Percentiles rank a stretch among this genome's conserved stretches.
Evolutionary conservation across 371 early-diverging fungal species (phyloP).

Genomic region (Actinomortierella wolfii): DNA sequence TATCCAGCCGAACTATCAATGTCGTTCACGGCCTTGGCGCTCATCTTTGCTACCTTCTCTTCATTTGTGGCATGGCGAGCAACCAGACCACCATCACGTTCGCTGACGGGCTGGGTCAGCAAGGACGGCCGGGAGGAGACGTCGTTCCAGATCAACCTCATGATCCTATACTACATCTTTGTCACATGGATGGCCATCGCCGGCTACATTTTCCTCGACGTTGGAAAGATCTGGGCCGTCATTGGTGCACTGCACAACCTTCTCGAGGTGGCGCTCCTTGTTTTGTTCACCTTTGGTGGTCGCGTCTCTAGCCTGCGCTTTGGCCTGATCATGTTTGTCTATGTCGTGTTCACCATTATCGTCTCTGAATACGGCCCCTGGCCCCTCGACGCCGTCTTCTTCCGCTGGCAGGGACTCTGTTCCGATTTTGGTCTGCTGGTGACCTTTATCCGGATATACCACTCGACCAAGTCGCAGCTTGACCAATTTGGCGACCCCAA

Average conservation of each 20-base stretch:
- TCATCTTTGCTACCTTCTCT: slow-evolving; percentile 18
- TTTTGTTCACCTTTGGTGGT: slow-evolving; percentile 30
- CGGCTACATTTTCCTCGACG: slow-evolving; percentile 49
- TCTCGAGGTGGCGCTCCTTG: slow-evolving; percentile 49
- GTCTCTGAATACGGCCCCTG: slow-evolving; percentile 47
- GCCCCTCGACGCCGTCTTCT: slow-evolving; percentile 58
- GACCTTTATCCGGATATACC: slow-evolving; percentile 47
- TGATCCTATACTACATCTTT: slow-evolving; percentile 46
- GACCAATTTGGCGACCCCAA: slow-evolving; percentile 11
- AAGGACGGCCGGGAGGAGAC: slow-evolving; percentile 24
- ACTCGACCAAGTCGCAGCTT: slow-evolving; percentile 29
- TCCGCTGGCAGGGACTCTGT: slow-evolving; percentile 56
- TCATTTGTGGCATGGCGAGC: slow-evolving; percentile 24
- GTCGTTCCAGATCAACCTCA: slow-evolving; percentile 44
- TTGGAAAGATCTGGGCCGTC: slow-evolving; percentile 56
- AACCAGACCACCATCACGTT: slow-evolving; percentile 25
- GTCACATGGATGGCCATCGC: slow-evolving; percentile 48
- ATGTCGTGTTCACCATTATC: slow-evolving; percentile 40
- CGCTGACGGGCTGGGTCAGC: slow-evolving; percentile 37
- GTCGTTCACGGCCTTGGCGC: slow-evolving; percentile 26
- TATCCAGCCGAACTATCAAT: slow-evolving; percentile 14
- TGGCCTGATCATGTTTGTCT: slow-evolving; percentile 42
- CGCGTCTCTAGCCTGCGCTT: slow-evolving; percentile 45
- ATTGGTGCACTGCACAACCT: slow-evolving; percentile 55
- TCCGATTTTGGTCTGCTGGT: slow-evolving; percentile 52